Evolutionary conservation across 2,329 filamentous ascomycete genomes (phyloP).

Genomic region (Penicillium janthinellum): DNA sequence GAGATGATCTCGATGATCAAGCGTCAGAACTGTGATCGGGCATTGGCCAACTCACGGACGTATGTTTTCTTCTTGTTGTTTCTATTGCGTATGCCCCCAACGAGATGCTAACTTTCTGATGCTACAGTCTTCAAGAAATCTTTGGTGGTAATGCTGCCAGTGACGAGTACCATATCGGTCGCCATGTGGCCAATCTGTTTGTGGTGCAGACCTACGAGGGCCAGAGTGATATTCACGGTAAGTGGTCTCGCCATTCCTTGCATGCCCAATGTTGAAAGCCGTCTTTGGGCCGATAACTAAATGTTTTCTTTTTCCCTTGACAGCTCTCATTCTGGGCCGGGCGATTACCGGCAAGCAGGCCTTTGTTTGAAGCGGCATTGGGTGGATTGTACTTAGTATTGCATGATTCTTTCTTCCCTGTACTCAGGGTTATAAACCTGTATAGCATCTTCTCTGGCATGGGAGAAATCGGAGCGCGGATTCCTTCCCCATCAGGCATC

Average conservation of each 20-base stretch:
- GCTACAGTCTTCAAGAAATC: slow-evolving; percentile 75
- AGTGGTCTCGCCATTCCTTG: slow-evolving; percentile 43
- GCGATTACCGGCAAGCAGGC: slow-evolving; percentile 77
- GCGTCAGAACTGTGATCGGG: slow-evolving; percentile 93
- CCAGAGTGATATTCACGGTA: slow-evolving; percentile 95
- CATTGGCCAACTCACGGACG: slow-evolving; percentile 73
- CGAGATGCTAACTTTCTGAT: slow-evolving; percentile 15
- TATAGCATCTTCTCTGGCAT: slow-evolving; percentile 1
- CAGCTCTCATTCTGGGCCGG: slow-evolving; percentile 68
- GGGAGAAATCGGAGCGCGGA: slow-evolving; percentile 9
- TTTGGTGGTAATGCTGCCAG: slow-evolving; percentile 98
- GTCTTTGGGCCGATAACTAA: slow-evolving; percentile 41
- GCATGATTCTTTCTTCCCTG: background rate
- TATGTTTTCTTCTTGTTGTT: slow-evolving; percentile 39
- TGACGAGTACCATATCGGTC: slow-evolving; percentile 92
- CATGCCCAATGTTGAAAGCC: slow-evolving; percentile 30
- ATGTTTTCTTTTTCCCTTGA: slow-evolving; percentile 36
- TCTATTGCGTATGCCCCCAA: background rate
- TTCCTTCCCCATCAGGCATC: slow-evolving; percentile 14
- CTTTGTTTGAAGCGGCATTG: slow-evolving; percentile 60
- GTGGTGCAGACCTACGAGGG: slow-evolving; percentile 98
- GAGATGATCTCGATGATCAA: slow-evolving; percentile 99
- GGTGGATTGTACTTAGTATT: background rate
- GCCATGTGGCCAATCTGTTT: slow-evolving; percentile 94
- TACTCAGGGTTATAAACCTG: slow-evolving; percentile 3